These are phyloP conservation scores for Theobroma cacao DNA, from an alignment of 345 rosid species.

Conservation along the genomic window DNA sequence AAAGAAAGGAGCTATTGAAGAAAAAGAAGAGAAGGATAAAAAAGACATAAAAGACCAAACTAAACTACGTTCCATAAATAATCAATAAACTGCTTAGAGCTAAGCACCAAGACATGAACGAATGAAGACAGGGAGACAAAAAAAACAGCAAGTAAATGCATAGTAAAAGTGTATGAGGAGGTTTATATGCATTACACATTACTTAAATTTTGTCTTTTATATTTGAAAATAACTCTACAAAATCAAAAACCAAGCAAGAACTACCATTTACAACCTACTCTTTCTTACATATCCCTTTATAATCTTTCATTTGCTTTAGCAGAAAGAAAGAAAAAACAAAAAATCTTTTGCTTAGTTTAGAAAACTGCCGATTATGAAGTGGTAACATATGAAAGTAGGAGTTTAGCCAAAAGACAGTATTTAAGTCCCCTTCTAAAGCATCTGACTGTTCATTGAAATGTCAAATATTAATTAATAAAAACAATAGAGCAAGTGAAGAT, in stretches of 20 bases:
- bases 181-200: background rate
- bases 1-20: background rate
- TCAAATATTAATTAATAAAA: background rate
- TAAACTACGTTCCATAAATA: background rate
- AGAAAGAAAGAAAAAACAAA: too few relatives aligned
- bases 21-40: background rate
- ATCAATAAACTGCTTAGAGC: background rate
- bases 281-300: background rate
- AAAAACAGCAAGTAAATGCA: background rate
- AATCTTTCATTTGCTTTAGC: too few relatives aligned
- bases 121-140: background rate
- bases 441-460: background rate
- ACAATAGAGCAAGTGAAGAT: conserved; percentile 5
- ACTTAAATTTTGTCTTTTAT: background rate
- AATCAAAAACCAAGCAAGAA: background rate
- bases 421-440: background rate
- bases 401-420: background rate
- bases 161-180: background rate
- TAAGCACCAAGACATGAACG: background rate
- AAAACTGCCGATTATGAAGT: background rate
- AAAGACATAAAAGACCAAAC: background rate
- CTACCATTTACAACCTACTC: background rate
- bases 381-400: background rate
- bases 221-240: background rate
- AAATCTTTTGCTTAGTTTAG: too few relatives aligned